Evolutionary conservation across 2,329 filamentous ascomycete species (phyloP), one percentile per base, ranked within the genome.

Genomic region (Cercospora sojina): DNA sequence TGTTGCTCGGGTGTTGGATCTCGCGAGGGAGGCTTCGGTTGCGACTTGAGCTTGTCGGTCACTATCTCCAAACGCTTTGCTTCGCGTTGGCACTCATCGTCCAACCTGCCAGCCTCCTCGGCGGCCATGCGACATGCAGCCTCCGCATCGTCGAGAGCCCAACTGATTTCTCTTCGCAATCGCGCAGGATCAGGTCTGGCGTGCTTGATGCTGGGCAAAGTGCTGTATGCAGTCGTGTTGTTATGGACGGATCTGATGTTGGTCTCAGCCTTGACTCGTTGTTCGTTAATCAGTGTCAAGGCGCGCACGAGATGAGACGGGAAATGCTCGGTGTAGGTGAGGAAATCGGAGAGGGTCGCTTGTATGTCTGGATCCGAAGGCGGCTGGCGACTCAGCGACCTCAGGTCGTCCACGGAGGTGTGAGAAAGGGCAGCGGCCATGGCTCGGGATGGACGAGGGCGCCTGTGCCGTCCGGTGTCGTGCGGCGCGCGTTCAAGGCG

Each of bases 301-400:
- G 87, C 88, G 72, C 87, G 87, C 66, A 85, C 82, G 25, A 90
- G 80, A 75, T 89, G 87, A 9, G 87, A 86, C 35, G 87, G 87
- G 65, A 88, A 87, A 80, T 88, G 88, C 78, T 90, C 87, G 69
- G 87, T 90, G 78, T 89, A 90, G 77, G 89, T 87, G 66, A 89
- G 85, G 77, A 87, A 90, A 76, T 90, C 87, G 70, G 86, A 88
- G 55, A 90, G 85, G 27, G 87, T 88, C 35, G 86, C 85, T 74
- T 89, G 86, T 64, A 87, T 85, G 74, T 90, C 87, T 35, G 87
- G 87, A 74, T 89, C 87, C 56, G 73, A 73, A 13, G 73, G 74
- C 8, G 74, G 73, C 63, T 74, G 75, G 12, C 74, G 72, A 65
- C 74, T 75, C 29, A 77, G 67, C n/a, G 74, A 74, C 66, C 75